Percentiles rank a stretch among this genome's conserved stretches.
phyloP scores from a whole-genome alignment of 345 rosid genomes.

The Citrus hindsii region DNA sequence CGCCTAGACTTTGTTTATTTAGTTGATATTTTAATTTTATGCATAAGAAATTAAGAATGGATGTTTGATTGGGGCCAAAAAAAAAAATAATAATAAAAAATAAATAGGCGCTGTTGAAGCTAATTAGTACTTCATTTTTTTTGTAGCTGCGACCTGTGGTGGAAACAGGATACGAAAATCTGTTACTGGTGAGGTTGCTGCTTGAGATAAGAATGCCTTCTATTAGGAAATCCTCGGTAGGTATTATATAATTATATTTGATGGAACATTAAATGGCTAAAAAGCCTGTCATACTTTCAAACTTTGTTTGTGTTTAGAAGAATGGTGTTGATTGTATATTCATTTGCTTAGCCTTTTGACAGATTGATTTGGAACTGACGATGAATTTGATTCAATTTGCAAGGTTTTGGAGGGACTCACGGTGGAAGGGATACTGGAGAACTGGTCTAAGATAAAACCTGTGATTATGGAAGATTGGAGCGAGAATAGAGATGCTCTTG shows the following conservation, averaged over 20 bases:
- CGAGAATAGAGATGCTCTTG: constrained; percentile 59
- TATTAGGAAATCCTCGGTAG: constrained; percentile 71
- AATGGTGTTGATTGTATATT: not conserved
- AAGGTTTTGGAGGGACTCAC: constrained; percentile 80
- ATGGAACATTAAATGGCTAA: constrained; percentile 2
- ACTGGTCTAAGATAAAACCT: constrained; percentile 76
- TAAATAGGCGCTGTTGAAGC: not conserved
- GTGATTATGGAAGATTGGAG: constrained; percentile 79
- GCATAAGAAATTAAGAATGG: not conserved
- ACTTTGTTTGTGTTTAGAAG: not conserved
- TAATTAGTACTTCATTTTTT: not conserved
- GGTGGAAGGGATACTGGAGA: constrained; percentile 64
- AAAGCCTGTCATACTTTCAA: not conserved
- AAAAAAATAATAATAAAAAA: too few species aligned
- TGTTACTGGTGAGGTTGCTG: constrained; percentile 74
- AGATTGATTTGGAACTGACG: constrained; percentile 15
- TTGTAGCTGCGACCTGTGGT: constrained; percentile 88
- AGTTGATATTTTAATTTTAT: not conserved
- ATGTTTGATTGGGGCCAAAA: too few species aligned
- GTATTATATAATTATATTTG: constrained; percentile 10
- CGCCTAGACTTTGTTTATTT: not conserved
- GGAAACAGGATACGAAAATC: constrained; percentile 89
- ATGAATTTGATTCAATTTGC: constrained; percentile 14
- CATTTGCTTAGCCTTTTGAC: not conserved
- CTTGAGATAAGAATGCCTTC: constrained; percentile 68